A percentile compares a stretch with the other conserved stretches of the same genome.
phyloP scores from a whole-genome alignment of 2,329 filamentous ascomycete genomes.

The Aspergillus luchuensis region DNA sequence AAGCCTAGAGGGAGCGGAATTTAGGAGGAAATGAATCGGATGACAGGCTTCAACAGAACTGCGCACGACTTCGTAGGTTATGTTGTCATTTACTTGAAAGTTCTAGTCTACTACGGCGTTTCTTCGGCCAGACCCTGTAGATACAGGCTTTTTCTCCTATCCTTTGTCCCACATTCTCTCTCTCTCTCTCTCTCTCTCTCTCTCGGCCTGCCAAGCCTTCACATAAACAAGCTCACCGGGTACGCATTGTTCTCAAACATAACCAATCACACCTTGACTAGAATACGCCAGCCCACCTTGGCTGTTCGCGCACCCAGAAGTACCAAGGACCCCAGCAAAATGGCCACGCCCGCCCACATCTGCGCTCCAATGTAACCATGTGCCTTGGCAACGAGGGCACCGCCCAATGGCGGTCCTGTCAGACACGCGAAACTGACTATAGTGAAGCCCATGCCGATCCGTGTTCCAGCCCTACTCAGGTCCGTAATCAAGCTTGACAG shows the following conservation, averaged over 20 bases:
- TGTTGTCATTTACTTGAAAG: background rate
- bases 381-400: constrained; percentile 47
- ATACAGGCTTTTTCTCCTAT: too few relatives aligned
- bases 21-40: background rate
- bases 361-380: constrained; percentile 50
- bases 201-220: too few relatives aligned
- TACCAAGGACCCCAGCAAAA: constrained; percentile 16
- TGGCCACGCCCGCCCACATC: constrained; percentile 42
- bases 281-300: constrained; percentile 11
- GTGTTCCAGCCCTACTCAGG: constrained; percentile 15
- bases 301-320: constrained; percentile 14
- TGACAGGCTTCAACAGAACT: background rate
- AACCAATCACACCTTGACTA: constrained; percentile 13
- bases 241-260: too few relatives aligned
- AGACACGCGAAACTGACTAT: constrained; percentile 49
- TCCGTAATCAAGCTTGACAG: constrained; percentile 17
- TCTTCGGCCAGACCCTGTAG: too few relatives aligned
- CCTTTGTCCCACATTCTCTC: too few relatives aligned
- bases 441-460: constrained; percentile 44
- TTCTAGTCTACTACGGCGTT: too few relatives aligned
- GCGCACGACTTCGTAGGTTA: background rate
- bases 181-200: too few relatives aligned
- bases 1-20: background rate
- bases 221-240: too few relatives aligned
- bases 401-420: constrained; percentile 51